Conservation (phyloP, 441 rosid species). For the Bocquillonia castaneifolia region DNA sequence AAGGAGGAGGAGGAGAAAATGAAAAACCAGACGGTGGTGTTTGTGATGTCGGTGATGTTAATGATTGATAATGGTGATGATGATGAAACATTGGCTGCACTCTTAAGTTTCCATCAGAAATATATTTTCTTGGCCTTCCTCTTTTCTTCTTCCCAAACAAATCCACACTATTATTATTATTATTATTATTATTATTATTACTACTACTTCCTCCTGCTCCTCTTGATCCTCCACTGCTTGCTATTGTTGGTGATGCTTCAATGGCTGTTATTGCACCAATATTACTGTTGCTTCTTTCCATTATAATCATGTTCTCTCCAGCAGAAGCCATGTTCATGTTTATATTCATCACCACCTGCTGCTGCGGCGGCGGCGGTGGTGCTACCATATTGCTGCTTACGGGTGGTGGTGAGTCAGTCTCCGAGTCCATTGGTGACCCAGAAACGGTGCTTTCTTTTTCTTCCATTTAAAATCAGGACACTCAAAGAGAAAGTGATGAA, state of each 20-base stretch:
- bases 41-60: background rate
- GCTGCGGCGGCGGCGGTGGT: slow-evolving; percentile 12
- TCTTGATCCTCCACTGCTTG: slow-evolving; percentile 14
- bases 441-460: slow-evolving; percentile 45
- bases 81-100: slow-evolving; percentile 4
- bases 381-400: slow-evolving; percentile 21
- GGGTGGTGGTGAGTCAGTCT: slow-evolving; percentile 39
- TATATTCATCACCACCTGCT: slow-evolving; percentile 13
- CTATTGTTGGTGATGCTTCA: background rate
- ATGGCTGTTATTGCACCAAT: background rate
- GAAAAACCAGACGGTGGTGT: slow-evolving; percentile 34
- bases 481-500: too few relatives aligned
- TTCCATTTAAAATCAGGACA: slow-evolving; percentile 33
- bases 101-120: slow-evolving; percentile 42
- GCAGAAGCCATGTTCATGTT: slow-evolving; percentile 16
- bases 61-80: background rate
- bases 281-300: background rate
- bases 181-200: too few relatives aligned
- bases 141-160: slow-evolving; percentile 40
- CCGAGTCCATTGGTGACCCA: slow-evolving; percentile 34
- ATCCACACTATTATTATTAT: slow-evolving; percentile 8
- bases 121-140: slow-evolving; percentile 54
- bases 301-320: background rate
- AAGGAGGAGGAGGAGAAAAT: slow-evolving; percentile 23
- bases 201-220: slow-evolving; percentile 15